Evolutionary conservation across 495 filamentous ascomycete genomes (phyloP).

Genomic region (Tetracladium marchalianum): DNA sequence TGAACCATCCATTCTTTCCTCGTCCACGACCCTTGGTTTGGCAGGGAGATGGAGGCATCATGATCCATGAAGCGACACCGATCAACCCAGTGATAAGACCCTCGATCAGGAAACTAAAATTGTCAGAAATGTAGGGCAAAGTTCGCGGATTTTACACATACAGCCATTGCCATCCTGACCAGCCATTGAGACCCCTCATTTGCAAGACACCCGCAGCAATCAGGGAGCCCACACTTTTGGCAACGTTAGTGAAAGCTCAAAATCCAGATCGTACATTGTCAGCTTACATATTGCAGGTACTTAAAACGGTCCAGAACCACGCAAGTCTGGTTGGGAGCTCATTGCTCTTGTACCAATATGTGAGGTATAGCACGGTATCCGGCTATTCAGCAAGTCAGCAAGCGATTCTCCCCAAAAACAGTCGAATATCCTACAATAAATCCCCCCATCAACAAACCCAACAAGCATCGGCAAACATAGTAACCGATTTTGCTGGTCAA

Average conservation of each 20-base stretch:
- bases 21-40: slow-evolving; percentile 58
- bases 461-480: slow-evolving; percentile 48
- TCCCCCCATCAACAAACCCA: slow-evolving; percentile 65
- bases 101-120: slow-evolving; percentile 20
- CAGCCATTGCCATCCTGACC: slow-evolving; percentile 67
- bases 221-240: slow-evolving; percentile 56
- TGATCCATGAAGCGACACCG: slow-evolving; percentile 51
- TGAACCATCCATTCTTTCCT: slow-evolving; percentile 64
- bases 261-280: slow-evolving; percentile 21
- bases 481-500: slow-evolving; percentile 48
- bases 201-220: slow-evolving; percentile 63
- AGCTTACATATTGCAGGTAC: background rate
- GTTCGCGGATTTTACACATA: slow-evolving; percentile 28
- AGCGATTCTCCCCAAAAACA: too few species aligned
- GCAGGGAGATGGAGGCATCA: slow-evolving; percentile 51
- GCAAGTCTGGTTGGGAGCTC: slow-evolving; percentile 55
- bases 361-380: slow-evolving; percentile 49
- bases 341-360: slow-evolving; percentile 64
- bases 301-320: slow-evolving; percentile 61
- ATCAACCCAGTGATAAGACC: slow-evolving; percentile 48
- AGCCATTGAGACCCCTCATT: slow-evolving; percentile 46
- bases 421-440: slow-evolving; percentile 29
- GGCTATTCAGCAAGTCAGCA: slow-evolving; percentile 5
- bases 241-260: slow-evolving; percentile 23
- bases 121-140: background rate